These are phyloP conservation scores for Xerocomellus chrysenteron DNA, from an alignment of 768 basidiomycete genomes.

Conservation along the genomic window DNA sequence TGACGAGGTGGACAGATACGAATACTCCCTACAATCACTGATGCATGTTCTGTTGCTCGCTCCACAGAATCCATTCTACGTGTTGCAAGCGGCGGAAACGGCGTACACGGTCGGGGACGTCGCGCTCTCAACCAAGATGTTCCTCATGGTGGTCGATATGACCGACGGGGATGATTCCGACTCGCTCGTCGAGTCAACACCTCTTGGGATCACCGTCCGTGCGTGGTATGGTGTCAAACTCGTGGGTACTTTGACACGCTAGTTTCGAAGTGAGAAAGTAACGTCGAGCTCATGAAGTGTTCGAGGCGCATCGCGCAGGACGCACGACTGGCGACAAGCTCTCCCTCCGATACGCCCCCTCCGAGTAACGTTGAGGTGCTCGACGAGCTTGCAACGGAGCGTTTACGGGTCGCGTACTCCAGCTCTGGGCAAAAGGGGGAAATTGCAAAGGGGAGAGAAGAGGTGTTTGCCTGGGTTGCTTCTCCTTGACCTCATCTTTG, in stretches of 20 bases:
- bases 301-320: conserved; percentile 52
- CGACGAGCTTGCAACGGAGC: conserved; percentile 72
- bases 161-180: conserved; percentile 54
- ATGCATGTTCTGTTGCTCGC: conserved; percentile 80
- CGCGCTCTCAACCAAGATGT: conserved; percentile 75
- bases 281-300: conserved; percentile 43
- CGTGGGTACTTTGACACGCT: conserved; percentile 42
- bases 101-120: conserved; percentile 79
- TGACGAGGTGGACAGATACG: conserved; percentile 51
- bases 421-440: conserved; percentile 38
- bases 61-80: conserved; percentile 84
- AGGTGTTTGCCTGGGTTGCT: conserved; percentile 48
- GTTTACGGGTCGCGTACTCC: conserved; percentile 62
- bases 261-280: not conserved
- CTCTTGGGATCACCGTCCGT: conserved; percentile 54
- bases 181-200: conserved; percentile 50
- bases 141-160: conserved; percentile 80
- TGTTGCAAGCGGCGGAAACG: conserved; percentile 82
- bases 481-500: conserved; percentile 10
- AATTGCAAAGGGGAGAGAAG: too few relatives aligned
- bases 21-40: conserved; percentile 67
- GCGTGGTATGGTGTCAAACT: conserved; percentile 86
- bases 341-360: conserved; percentile 57
- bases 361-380: conserved; percentile 59
- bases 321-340: conserved; percentile 38